Conservation (phyloP, 306 rosid species). For the Trifolium subterraneum region DNA sequence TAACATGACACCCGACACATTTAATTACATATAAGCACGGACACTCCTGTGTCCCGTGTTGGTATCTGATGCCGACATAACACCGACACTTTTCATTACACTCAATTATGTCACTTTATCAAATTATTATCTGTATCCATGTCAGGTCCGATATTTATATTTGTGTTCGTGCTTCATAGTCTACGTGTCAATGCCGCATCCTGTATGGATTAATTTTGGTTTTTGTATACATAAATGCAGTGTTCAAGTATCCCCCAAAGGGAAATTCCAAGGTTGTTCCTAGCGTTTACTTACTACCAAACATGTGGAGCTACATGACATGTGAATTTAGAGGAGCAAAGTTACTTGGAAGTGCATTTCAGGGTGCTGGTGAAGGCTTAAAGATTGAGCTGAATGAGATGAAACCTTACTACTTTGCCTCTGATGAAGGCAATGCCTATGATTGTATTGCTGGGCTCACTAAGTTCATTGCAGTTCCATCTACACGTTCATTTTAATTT, state of each 20-base stretch:
- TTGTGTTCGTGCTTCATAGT: no score
- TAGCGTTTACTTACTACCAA: constrained; percentile 56
- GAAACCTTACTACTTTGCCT: constrained; percentile 70
- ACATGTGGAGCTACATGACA: constrained; percentile 53
- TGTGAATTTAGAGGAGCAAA: constrained; percentile 59
- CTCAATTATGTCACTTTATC: no score
- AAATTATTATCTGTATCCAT: no score
- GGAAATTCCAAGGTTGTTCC: constrained; percentile 34
- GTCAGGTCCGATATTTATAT: no score
- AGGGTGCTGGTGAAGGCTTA: constrained; percentile 57
- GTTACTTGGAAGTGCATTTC: constrained; percentile 46
- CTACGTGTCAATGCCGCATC: no score
- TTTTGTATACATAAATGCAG: constrained; percentile 36
- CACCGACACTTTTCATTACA: no score
- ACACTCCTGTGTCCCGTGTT: no score
- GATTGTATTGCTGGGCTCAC: constrained; percentile 67
- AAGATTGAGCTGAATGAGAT: constrained; percentile 45
- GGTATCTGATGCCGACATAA: no score
- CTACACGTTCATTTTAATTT: constrained; percentile 25
- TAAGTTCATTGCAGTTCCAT: constrained; percentile 52
- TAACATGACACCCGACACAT: neutral
- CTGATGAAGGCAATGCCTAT: constrained; percentile 44
- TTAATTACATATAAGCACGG: no score
- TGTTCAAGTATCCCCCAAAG: constrained; percentile 57
- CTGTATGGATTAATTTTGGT: neutral